Conservation (phyloP, 768 basidiomycete species). For the Lactarius hengduanensis region DNA sequence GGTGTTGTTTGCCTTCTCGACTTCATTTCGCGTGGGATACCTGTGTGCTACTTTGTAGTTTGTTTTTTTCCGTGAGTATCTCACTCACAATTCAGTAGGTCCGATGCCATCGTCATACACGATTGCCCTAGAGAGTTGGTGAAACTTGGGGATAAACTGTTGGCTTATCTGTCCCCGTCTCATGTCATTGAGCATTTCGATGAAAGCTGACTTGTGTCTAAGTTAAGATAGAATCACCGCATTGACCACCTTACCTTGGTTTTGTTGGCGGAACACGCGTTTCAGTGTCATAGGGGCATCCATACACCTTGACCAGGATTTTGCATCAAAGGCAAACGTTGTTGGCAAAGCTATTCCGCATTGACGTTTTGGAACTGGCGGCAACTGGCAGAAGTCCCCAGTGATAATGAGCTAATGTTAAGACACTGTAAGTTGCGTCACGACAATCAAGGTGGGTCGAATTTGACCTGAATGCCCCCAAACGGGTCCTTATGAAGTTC, state of each 20-base stretch:
- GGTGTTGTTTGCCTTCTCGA: constrained; percentile 61
- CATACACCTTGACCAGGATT: constrained; percentile 68
- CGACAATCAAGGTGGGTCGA: background rate
- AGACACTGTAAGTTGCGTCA: constrained; percentile 13
- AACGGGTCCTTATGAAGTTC: constrained; percentile 52
- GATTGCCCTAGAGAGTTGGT: constrained; percentile 53
- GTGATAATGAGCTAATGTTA: constrained; percentile 67
- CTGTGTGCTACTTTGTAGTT: constrained; percentile 37
- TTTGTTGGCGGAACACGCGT: constrained; percentile 86
- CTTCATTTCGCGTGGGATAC: constrained; percentile 68
- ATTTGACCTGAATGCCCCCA: constrained; percentile 77
- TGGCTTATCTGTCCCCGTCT: constrained; percentile 64
- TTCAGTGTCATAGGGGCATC: constrained; percentile 54
- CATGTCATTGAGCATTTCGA: constrained; percentile 87
- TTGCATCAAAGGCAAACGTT: constrained; percentile 79
- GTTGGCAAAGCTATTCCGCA: constrained; percentile 47
- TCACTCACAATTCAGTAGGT: constrained; percentile 73
- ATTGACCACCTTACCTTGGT: constrained; percentile 51
- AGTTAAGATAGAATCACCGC: background rate
- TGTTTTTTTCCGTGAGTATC: background rate
- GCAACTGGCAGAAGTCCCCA: constrained; percentile 91
- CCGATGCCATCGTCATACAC: constrained; percentile 69
- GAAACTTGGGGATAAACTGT: constrained; percentile 50
- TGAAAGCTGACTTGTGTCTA: constrained; percentile 43
- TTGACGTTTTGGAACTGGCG: constrained; percentile 64